Conservation (phyloP, 257 asterid species). For the Capsicum rhomboideum region DNA sequence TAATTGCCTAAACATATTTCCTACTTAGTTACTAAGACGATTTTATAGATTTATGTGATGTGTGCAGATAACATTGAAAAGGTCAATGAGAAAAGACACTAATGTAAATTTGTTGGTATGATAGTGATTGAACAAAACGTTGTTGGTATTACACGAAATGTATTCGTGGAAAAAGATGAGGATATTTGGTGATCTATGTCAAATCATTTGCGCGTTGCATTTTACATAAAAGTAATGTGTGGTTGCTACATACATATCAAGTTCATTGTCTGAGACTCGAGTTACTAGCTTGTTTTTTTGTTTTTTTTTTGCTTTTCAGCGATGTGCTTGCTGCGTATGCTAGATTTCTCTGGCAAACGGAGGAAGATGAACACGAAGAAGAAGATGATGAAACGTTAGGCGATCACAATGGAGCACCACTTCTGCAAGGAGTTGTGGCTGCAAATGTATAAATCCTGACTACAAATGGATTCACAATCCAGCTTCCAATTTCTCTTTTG, state of each 20-base stretch:
- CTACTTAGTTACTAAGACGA: neutral
- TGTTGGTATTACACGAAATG: too few relatives aligned
- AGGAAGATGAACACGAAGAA: constrained; percentile 26
- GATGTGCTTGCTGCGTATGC: constrained; percentile 73
- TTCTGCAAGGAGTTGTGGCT: constrained; percentile 8
- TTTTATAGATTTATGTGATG: neutral
- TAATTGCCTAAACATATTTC: neutral
- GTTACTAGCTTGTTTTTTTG: neutral
- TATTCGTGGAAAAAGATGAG: too few relatives aligned
- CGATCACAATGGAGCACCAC: neutral
- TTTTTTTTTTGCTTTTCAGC: constrained; percentile 31
- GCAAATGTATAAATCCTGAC: neutral
- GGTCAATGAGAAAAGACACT: neutral
- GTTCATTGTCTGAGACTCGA: neutral
- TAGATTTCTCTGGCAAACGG: constrained; percentile 75
- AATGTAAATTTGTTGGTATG: neutral
- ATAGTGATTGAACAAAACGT: too few relatives aligned
- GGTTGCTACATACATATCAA: neutral
- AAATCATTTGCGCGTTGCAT: neutral
- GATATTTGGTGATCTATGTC: too few relatives aligned
- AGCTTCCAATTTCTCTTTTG: neutral
- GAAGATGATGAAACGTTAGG: constrained; percentile 5
- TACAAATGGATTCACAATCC: neutral
- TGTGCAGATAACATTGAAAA: neutral
- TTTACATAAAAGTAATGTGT: neutral